Evolutionary conservation across 768 basidiomycete species (phyloP), one percentile per base, ranked within the genome.

Genomic region (Lentinula aciculospora): DNA sequence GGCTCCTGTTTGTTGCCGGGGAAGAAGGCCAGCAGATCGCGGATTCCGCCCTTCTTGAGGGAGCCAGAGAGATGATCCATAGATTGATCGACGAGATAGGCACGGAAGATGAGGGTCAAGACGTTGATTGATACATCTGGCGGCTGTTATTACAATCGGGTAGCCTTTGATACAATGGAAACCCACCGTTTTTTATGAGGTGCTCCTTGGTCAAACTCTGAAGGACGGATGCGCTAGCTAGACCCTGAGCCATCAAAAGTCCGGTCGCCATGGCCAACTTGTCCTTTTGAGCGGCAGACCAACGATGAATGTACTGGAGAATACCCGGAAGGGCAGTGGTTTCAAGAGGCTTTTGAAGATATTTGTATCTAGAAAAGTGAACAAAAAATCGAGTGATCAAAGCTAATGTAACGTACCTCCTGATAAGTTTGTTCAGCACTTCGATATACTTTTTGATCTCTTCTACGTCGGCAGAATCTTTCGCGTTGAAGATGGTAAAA

Each of bases 321-420:
- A 98, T 79, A 45, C 80, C 80, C 3, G 92, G 92, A 13, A 98
- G 80, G 56, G 91, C 81, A 34, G 79, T 81, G 69, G 86, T 88
- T 72, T 98, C 96, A 48, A 99, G 85, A 44, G 96, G 94, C 72
- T 89, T 94, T 74, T 98, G 96, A 65, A 99, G 91, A 81, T 98
- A 99, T 74, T 98, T 98, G 81, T 98, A 98, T 75, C 94, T 96
- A 67, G 36, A 9, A 40, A 31, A 23, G 21, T 27, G 3, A 23
- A 32, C 3, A 23, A 28, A 31, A 12, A 1, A 56, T n/a, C 28
- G 3, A 29, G 23, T 31, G 31, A 53, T 42, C 37, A 56, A 31
- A 37, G 37, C 17, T 17, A 32, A 50, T 34, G 57, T 25, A 61
- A 28, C 72, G 57, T 65, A 92, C 94, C 96, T 88, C 74, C 96